A percentile compares a stretch with the other conserved stretches of the same genome.
phyloP scores from a whole-genome alignment of 306 rosid species.

The Rosa multiflora region DNA sequence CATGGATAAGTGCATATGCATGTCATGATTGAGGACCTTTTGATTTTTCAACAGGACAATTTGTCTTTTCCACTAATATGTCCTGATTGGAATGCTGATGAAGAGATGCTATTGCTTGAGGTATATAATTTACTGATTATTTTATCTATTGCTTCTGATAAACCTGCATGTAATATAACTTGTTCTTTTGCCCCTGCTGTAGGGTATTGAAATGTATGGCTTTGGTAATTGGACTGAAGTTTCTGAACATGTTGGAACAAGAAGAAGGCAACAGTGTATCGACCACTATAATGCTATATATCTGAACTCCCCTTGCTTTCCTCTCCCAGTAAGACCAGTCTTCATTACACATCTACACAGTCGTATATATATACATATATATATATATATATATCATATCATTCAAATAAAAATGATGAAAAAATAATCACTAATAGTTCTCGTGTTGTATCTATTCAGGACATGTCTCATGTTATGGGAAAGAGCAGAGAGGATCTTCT shows the following conservation, averaged over 20 bases:
- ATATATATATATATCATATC: neutral
- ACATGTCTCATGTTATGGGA: conserved; percentile 79
- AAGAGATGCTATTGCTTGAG: conserved; percentile 82
- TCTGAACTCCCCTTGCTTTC: conserved; percentile 81
- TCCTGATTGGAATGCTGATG: conserved; percentile 91
- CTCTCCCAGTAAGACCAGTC: conserved; percentile 68
- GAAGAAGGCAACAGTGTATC: conserved; percentile 67
- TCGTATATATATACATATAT: neutral
- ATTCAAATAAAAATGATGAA: no score
- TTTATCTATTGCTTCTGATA: neutral
- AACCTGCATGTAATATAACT: neutral
- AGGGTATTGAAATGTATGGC: conserved; percentile 92
- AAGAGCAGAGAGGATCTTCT: conserved; percentile 82
- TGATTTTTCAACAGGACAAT: conserved; percentile 61
- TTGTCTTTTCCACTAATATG: conserved; percentile 81
- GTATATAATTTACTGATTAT: conserved; percentile 22
- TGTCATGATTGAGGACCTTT: neutral
- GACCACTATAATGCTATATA: conserved; percentile 73
- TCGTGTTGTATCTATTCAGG: conserved; percentile 44
- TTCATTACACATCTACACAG: neutral
- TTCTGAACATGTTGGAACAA: conserved; percentile 83
- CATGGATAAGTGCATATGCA: neutral
- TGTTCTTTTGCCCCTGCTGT: conserved; percentile 17
- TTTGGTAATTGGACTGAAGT: conserved; percentile 85
- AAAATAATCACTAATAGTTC: neutral